Percentiles rank a stretch among this genome's conserved stretches.
phyloP scores from a whole-genome alignment of 1,284 basidiomycete genomes.

The Boletellus deceptivus region DNA sequence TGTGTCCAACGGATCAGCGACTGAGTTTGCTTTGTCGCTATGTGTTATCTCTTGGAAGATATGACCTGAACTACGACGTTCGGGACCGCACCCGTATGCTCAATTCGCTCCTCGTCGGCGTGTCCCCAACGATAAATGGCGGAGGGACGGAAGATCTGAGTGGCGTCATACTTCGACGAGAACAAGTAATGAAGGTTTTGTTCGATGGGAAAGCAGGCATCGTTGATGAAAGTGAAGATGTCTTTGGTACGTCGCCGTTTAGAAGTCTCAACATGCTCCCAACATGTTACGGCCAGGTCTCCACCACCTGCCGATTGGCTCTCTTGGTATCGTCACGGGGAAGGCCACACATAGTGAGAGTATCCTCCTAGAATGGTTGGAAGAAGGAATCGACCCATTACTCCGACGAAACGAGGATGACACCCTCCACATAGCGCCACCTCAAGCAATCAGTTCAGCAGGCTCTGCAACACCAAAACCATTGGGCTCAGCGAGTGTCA shows the following conservation, averaged over 20 bases:
- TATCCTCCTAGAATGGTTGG: constrained; percentile 59
- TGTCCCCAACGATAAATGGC: constrained; percentile 36
- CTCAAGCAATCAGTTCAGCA: constrained; percentile 42
- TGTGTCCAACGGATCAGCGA: constrained; percentile 56
- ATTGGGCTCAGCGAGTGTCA: constrained; percentile 20
- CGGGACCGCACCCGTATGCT: constrained; percentile 85
- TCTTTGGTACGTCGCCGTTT: constrained; percentile 20
- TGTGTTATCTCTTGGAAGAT: constrained; percentile 81
- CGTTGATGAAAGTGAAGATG: constrained; percentile 36
- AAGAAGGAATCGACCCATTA: constrained; percentile 55
- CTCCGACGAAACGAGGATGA: constrained; percentile 61
- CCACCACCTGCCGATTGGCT: constrained; percentile 49
- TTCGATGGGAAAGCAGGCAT: constrained; percentile 68
- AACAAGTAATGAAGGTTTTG: constrained; percentile 78
- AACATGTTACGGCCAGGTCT: constrained; percentile 35
- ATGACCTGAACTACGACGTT: constrained; percentile 85
- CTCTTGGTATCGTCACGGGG: constrained; percentile 55
- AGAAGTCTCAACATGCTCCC: not conserved
- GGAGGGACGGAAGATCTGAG: constrained; percentile 39
- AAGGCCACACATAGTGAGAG: constrained; percentile 44
- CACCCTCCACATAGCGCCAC: constrained; percentile 32
- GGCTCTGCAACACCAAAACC: constrained; percentile 16
- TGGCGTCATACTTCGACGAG: constrained; percentile 76
- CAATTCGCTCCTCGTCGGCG: constrained; percentile 56
- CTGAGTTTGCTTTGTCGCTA: constrained; percentile 63